Percentiles rank a stretch among this genome's conserved stretches.
Evolutionary conservation across 352 stramenopile genomes (phyloP).

Genomic region (Phytophthora meadii): DNA sequence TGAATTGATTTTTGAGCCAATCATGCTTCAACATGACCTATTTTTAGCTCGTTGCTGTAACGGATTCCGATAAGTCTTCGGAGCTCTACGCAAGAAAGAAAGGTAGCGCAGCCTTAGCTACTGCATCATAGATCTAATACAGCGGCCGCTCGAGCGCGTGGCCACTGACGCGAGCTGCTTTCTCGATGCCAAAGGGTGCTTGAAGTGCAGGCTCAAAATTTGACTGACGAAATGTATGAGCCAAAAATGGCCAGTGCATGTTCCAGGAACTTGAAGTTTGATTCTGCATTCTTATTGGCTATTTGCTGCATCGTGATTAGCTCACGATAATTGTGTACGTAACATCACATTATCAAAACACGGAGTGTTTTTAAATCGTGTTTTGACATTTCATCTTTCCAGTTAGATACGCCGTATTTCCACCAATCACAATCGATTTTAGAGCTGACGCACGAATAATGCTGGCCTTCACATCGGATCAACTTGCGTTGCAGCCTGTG

Average conservation of each 20-base stretch:
- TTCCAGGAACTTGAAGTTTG: constrained; percentile 22
- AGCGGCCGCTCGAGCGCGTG: not conserved
- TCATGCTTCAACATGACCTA: constrained; percentile 3
- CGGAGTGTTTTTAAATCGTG: not conserved
- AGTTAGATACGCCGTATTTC: not conserved
- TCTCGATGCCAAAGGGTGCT: constrained; percentile 4
- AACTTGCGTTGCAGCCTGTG: not conserved
- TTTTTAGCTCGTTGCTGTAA: constrained; percentile 25
- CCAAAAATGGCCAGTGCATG: not conserved
- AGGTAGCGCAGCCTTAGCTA: not conserved
- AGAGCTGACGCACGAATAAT: not conserved
- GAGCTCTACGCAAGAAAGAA: too few species aligned
- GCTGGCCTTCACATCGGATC: constrained; percentile 3
- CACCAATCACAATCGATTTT: constrained; percentile 6
- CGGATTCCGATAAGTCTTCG: constrained; percentile 16
- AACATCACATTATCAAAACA: constrained; percentile 1
- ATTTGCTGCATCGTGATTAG: constrained; percentile 7
- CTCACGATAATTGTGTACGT: constrained; percentile 6
- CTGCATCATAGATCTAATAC: not conserved
- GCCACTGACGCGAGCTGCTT: constrained; percentile 22
- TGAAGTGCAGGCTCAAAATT: not conserved
- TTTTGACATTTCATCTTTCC: constrained; percentile 5
- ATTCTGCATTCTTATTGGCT: constrained; percentile 11
- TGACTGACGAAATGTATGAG: constrained; percentile 12
- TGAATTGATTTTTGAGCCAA: constrained; percentile 7